These are phyloP conservation scores for Trypanosoma congolense DNA, from an alignment of 208 protist genomes.

Conservation along the genomic window DNA sequence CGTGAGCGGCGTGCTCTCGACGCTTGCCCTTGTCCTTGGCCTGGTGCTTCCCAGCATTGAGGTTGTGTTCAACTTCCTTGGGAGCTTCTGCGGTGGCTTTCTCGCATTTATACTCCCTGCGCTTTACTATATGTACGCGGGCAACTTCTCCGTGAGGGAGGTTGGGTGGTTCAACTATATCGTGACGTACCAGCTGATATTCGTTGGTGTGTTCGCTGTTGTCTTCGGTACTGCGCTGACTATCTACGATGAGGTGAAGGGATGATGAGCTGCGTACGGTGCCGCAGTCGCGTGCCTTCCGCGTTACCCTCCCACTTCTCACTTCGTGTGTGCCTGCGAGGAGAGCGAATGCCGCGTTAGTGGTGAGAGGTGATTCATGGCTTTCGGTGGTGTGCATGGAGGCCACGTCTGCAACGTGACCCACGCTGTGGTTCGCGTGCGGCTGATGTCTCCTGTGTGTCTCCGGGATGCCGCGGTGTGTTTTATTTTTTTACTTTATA, in stretches of 20 bases:
- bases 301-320: background rate
- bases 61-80: slow-evolving; percentile 74
- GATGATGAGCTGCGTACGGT: background rate
- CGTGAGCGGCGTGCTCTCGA: slow-evolving; percentile 35
- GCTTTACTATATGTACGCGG: slow-evolving; percentile 72
- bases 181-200: slow-evolving; percentile 39
- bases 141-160: slow-evolving; percentile 45
- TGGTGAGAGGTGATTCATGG: no score
- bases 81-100: slow-evolving; percentile 64
- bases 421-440: no score
- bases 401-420: no score
- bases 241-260: slow-evolving; percentile 30
- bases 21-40: slow-evolving; percentile 57
- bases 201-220: slow-evolving; percentile 58
- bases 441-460: no score
- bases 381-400: no score
- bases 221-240: slow-evolving; percentile 64
- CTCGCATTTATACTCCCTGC: slow-evolving; percentile 79
- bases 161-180: slow-evolving; percentile 49
- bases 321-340: no score
- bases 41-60: slow-evolving; percentile 76
- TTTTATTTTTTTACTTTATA: slow-evolving; percentile 38
- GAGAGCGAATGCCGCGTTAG: no score
- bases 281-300: background rate
- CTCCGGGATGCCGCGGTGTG: no score